Percentiles rank a stretch among this genome's conserved stretches.
Evolutionary conservation across 2,329 filamentous ascomycete species (phyloP).

Genomic region (Colletotrichum spaethianum): DNA sequence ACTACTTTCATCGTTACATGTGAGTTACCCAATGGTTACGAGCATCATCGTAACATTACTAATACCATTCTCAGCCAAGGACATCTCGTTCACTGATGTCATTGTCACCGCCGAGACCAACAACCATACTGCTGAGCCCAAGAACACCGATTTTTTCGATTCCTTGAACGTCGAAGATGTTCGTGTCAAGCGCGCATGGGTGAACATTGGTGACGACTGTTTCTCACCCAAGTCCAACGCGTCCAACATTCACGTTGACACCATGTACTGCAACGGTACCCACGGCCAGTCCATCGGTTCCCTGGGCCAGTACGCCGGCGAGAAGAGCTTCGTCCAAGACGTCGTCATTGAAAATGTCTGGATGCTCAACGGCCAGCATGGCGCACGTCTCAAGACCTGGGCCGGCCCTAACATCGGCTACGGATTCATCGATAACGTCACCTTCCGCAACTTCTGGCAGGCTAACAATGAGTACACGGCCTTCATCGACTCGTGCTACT

Average conservation of each 20-base stretch:
- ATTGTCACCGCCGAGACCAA: slow-evolving; percentile 68
- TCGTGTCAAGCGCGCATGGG: slow-evolving; percentile 41
- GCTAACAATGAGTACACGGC: slow-evolving; percentile 75
- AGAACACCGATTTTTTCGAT: slow-evolving; percentile 70
- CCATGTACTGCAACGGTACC: slow-evolving; percentile 71
- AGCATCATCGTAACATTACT: neutral
- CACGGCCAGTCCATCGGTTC: slow-evolving; percentile 75
- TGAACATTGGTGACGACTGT: slow-evolving; percentile 77
- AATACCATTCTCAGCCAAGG: slow-evolving; percentile 51
- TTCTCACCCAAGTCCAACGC: slow-evolving; percentile 76
- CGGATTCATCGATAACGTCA: slow-evolving; percentile 73
- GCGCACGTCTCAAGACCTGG: slow-evolving; percentile 77
- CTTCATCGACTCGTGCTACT: slow-evolving; percentile 62
- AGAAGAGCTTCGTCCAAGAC: slow-evolving; percentile 51
- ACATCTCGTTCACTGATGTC: slow-evolving; percentile 67
- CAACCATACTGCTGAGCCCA: slow-evolving; percentile 71
- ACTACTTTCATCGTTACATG: slow-evolving; percentile 72
- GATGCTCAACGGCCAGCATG: slow-evolving; percentile 65
- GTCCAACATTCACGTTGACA: slow-evolving; percentile 71
- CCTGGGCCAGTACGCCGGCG: slow-evolving; percentile 70
- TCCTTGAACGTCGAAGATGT: slow-evolving; percentile 43
- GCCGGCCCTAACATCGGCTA: slow-evolving; percentile 66
- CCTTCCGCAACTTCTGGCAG: slow-evolving; percentile 69
- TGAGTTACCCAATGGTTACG: slow-evolving; percentile 41
- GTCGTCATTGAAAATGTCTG: slow-evolving; percentile 73